A percentile compares a stretch with the other conserved stretches of the same genome.
These are phyloP conservation scores for Nissolia schottii DNA, from an alignment of 306 rosid genomes.

Conservation along the genomic window DNA sequence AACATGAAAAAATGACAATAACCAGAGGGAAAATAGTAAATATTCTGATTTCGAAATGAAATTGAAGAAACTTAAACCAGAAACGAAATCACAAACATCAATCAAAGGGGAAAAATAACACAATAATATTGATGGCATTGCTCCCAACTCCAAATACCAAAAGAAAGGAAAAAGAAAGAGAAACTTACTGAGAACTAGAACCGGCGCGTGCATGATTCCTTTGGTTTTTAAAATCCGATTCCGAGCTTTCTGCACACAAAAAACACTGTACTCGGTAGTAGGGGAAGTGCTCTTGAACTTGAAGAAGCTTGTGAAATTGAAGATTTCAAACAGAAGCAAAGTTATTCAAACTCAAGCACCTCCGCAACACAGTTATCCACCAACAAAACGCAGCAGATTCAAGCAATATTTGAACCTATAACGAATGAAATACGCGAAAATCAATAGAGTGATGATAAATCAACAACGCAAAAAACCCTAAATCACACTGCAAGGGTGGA, in stretches of 20 bases:
- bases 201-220: conserved; percentile 45
- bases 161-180: not conserved
- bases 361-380: not conserved
- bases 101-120: not conserved
- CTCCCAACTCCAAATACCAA: not conserved
- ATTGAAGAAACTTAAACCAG: not conserved
- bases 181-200: conserved; percentile 43
- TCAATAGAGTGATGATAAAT: not conserved
- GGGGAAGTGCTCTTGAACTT: not conserved
- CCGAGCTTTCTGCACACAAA: not conserved
- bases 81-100: not conserved
- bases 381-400: conserved; percentile 16
- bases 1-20: not conserved
- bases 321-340: conserved; percentile 3
- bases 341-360: conserved; percentile 8
- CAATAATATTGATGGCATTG: not conserved
- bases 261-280: not conserved
- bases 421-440: not conserved
- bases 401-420: not conserved
- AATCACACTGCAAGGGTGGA: not conserved
- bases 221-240: not conserved
- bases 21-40: not conserved
- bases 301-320: not conserved
- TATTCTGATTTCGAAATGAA: not conserved
- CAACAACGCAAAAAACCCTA: not conserved